These are phyloP conservation scores for Schwanniomyces yamadae DNA, from an alignment of 805 yeast genomes.

Conservation along the genomic window DNA sequence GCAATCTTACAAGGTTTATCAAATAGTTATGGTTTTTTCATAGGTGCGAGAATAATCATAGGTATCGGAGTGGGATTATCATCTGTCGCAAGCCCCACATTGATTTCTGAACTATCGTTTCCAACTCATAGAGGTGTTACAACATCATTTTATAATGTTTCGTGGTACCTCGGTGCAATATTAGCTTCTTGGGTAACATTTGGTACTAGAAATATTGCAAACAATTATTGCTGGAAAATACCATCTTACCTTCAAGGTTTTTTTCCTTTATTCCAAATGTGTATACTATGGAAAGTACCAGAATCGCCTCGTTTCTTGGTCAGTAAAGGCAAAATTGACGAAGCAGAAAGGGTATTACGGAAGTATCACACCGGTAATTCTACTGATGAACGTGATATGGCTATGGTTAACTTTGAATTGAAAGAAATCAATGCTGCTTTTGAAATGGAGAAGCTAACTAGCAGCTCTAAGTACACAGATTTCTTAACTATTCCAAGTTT, in stretches of 20 bases:
- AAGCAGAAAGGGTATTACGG: constrained; percentile 44
- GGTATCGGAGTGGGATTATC: constrained; percentile 72
- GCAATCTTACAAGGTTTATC: constrained; percentile 48
- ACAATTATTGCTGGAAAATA: constrained; percentile 61
- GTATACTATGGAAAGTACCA: constrained; percentile 39
- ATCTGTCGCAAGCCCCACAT: constrained; percentile 73
- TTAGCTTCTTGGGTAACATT: constrained; percentile 63
- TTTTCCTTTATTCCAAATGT: constrained; percentile 46
- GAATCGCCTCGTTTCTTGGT: constrained; percentile 50
- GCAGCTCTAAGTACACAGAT: constrained; percentile 35
- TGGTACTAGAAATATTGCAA: too few relatives aligned
- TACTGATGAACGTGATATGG: constrained; percentile 23
- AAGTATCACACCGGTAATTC: constrained; percentile 42
- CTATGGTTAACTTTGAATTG: constrained; percentile 37
- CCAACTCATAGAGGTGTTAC: constrained; percentile 10
- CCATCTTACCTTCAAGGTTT: constrained; percentile 50
- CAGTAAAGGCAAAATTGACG: constrained; percentile 39
- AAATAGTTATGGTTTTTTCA: constrained; percentile 10
- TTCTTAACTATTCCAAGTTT: constrained; percentile 38
- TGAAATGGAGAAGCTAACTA: constrained; percentile 37
- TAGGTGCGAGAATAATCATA: constrained; percentile 63
- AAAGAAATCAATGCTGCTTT: constrained; percentile 39
- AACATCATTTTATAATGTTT: constrained; percentile 25
- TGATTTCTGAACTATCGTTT: constrained; percentile 69
- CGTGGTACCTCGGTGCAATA: constrained; percentile 63